These are phyloP conservation scores for Gossypium longicalyx DNA, from an alignment of 345 rosid genomes.

Conservation along the genomic window DNA sequence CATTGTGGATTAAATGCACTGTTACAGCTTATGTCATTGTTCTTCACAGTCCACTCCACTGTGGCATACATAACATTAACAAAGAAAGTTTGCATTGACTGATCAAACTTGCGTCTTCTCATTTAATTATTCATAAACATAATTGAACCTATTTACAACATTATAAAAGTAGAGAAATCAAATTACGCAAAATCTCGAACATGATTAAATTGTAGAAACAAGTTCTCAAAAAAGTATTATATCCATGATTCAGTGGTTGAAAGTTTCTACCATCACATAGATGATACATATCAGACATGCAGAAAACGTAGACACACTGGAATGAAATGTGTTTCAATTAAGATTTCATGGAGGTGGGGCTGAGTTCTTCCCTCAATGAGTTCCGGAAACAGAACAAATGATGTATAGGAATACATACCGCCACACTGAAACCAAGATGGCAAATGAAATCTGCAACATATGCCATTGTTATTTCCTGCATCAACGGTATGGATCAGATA, in stretches of 20 bases:
- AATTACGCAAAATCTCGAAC: no score
- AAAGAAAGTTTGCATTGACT: background rate
- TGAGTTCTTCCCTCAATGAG: background rate
- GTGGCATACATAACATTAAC: background rate
- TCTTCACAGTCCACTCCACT: background rate
- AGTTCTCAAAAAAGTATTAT: no score
- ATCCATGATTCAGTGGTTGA: no score
- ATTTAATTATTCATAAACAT: no score
- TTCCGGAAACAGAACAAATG: background rate
- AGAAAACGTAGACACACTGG: background rate
- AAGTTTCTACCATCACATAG: no score
- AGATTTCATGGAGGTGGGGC: background rate
- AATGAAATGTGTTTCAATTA: background rate
- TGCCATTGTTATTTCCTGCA: background rate
- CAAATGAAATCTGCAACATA: background rate
- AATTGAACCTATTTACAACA: no score
- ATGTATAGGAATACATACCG: background rate
- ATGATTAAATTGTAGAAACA: no score
- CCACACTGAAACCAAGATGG: background rate
- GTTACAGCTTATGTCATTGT: background rate
- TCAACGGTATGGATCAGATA: background rate
- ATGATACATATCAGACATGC: no score
- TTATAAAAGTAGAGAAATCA: no score
- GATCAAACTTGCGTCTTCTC: background rate
- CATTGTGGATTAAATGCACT: background rate